Base-by-base conservation (phyloP, 2,329 filamentous ascomycete species). In the Dactylellina cionopaga region DNA sequence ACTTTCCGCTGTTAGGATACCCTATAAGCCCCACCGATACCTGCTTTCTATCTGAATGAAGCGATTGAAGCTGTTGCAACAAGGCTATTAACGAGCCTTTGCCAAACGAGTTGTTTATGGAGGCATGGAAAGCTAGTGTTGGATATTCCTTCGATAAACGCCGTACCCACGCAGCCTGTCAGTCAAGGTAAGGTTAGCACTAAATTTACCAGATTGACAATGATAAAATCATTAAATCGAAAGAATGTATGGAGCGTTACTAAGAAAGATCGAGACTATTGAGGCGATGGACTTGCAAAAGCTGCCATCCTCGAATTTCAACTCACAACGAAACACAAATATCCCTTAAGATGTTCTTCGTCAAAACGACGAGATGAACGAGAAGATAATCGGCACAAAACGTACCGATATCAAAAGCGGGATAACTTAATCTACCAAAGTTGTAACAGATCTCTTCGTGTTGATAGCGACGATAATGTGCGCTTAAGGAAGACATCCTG, bases 381-480 rank as follows among this genome's bases (percentile, higher is more conserved):
- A 60, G 17, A 27, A 70, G 68, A 72, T 65, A 65, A 54, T 47
- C 68, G 49, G 43, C 35, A 72, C 68, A 72, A 72, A 52, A 72
- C 68, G 68, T 65, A 25, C 46, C 27, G 85, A 83, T 81, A 83
- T 83, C 81, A 83, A 83, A 84, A 85, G 87, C 89, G 90, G 88
- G 85, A 83, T 84, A 85, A 85, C 85, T 97, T 84, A 81, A 89
- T 99, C 87, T 98, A 89, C 95, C 95, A 97, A 92, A 88, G 90
- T 90, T 92, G 91, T 99, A 99, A 99, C 95, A 96, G 93, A 92
- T 86, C 82, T 84, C 87, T 89, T 89, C 90, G 95, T n/a, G n/a
- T 88, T 81, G 85, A 81, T 80, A 83, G 59, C 68, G 59, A 60
- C 52, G 59, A 47, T 54, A 39, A 56, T 52, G 49, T 58, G 27